Evolutionary conservation across 1,139 yeast genomes (phyloP), one percentile per base, ranked within the genome.

Genomic region (Debaryomyces subglobosus): DNA sequence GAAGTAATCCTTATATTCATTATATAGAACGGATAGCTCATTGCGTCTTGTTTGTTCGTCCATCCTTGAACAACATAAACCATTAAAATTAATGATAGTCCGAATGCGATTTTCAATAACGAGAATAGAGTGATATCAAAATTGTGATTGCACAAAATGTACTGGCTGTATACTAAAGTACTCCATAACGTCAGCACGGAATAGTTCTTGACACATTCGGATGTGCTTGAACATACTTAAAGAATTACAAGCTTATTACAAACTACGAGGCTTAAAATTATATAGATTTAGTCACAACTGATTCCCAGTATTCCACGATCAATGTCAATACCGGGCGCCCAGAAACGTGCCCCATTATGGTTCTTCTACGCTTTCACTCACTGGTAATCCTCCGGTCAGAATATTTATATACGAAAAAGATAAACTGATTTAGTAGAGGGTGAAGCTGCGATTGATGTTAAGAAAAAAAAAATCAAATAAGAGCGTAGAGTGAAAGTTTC

Each of bases 251-350:
- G 30, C 27, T 2, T 12, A 25, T 27, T 27, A 27, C 30, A 27
- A 27, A 12, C 13, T 25, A 24, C 24, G 34, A 27, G 18, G 24
- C 9, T 16, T 39, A 39, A 23, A 18, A 25, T 12, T 18, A 39
- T 27, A 27, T 49, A 57, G 50, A 68, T 75, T 67, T 75, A 74
- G 80, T 65, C 78, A 71, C 80, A 75, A 75, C 81, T 76, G 81
- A 76, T 76, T 76, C 81, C 81, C 79, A 75, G 67, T 72, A 72
- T 72, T 67, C 76, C 80, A 76, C 64, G 51, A 50, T 56, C 54
- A 53, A 35, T 61, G 77, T 76, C 81, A 74, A 74, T 73, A 74
- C 65, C 81, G 68, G 81, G 81, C 79, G 81, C 81, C 81, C 81
- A 76, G 81, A 67, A 76, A 75, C 80, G 80, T 75, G 78, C 80